phyloP scores from a whole-genome alignment of 768 basidiomycete genomes.

The Tephrocybe rancida region DNA sequence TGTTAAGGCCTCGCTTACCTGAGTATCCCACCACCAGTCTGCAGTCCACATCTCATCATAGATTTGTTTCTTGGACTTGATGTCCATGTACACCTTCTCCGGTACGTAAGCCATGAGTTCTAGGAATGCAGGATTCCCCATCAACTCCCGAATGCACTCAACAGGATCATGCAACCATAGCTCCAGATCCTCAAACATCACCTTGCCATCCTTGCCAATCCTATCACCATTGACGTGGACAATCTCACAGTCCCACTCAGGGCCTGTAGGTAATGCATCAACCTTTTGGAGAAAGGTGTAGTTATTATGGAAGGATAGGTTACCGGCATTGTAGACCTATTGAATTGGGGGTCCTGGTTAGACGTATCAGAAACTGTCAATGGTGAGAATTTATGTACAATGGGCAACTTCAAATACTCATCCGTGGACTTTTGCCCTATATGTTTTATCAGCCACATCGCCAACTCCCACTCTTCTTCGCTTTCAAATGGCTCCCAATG shows the following conservation, averaged over 20 bases:
- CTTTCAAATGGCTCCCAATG: constrained; percentile 10
- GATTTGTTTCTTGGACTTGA: too few species aligned
- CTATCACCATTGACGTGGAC: constrained; percentile 20
- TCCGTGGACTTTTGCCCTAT: constrained; percentile 30
- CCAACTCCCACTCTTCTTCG: constrained; percentile 35
- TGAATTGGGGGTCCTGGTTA: not conserved
- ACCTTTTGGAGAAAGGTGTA: constrained; percentile 22
- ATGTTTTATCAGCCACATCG: constrained; percentile 27
- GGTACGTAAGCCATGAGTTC: constrained; percentile 29
- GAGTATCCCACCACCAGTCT: constrained; percentile 34
- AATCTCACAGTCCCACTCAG: constrained; percentile 24
- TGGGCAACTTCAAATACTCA: constrained; percentile 30
- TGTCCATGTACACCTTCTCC: constrained; percentile 19
- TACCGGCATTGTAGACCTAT: constrained; percentile 6
- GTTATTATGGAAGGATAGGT: constrained; percentile 27
- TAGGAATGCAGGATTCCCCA: constrained; percentile 31
- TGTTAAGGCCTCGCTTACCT: constrained; percentile 23
- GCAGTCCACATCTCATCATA: constrained; percentile 20
- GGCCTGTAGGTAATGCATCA: constrained; percentile 25
- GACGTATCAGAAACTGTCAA: not conserved
- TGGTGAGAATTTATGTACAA: constrained; percentile 25
- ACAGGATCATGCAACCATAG: constrained; percentile 27
- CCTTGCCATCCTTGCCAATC: constrained; percentile 9
- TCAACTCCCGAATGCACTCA: constrained; percentile 27
- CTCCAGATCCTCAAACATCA: constrained; percentile 12